phyloP scores from a whole-genome alignment of 2,329 filamentous ascomycete species.

The Celoporthe dispersa region DNA sequence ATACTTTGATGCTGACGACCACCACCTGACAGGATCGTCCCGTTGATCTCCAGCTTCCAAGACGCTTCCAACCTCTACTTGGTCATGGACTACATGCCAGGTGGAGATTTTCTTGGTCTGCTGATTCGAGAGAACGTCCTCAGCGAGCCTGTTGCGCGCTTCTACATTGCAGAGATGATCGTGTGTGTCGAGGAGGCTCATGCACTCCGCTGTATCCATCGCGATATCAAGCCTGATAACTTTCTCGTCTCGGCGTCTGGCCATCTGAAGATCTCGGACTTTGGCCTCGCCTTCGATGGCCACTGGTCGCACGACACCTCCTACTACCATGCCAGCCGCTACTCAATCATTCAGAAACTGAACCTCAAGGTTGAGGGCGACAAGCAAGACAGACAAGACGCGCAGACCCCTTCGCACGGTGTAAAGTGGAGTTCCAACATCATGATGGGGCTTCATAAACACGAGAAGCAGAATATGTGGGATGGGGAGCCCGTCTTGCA shows the following conservation, averaged over 20 bases:
- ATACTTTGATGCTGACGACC: slow-evolving; percentile 23
- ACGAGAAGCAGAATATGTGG: slow-evolving; percentile 40
- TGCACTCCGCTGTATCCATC: slow-evolving; percentile 86
- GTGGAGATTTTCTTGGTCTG: slow-evolving; percentile 88
- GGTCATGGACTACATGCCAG: slow-evolving; percentile 98
- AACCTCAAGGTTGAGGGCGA: slow-evolving; percentile 77
- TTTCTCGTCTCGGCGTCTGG: slow-evolving; percentile 88
- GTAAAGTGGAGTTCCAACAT: slow-evolving; percentile 48
- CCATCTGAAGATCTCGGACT: slow-evolving; percentile 94
- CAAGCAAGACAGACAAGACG: slow-evolving; percentile 66
- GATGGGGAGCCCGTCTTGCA: slow-evolving; percentile 60
- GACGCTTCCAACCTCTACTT: slow-evolving; percentile 84
- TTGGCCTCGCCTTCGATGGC: slow-evolving; percentile 92
- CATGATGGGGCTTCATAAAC: slow-evolving; percentile 43
- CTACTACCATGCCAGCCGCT: slow-evolving; percentile 84
- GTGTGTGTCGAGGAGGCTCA: slow-evolving; percentile 93
- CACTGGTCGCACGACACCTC: slow-evolving; percentile 91
- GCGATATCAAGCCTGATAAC: slow-evolving; percentile 96
- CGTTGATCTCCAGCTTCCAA: slow-evolving; percentile 86
- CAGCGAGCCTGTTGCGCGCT: slow-evolving; percentile 76
- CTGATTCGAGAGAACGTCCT: slow-evolving; percentile 85
- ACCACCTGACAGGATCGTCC: slow-evolving; percentile 68
- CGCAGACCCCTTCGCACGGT: slow-evolving; percentile 41
- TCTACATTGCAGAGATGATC: slow-evolving; percentile 95
- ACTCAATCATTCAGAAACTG: slow-evolving; percentile 76